Percentiles rank a stretch among this genome's conserved stretches.
Conservation (phyloP, 2,329 filamentous ascomycete genomes). For the Diaporthe sp. region DNA sequence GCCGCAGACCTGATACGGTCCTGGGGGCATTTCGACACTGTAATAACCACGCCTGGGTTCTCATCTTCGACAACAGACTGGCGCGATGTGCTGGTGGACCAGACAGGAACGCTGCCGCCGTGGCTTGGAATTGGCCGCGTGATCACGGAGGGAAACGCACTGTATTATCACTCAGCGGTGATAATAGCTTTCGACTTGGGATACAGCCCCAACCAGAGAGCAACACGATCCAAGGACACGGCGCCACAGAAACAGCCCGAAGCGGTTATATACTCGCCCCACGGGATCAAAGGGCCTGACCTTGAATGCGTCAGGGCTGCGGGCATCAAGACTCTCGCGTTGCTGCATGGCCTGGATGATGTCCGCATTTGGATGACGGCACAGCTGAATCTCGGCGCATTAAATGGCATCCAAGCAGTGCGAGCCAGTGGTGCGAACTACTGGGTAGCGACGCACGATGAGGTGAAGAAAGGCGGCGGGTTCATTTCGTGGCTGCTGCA, state of each 20-base stretch:
- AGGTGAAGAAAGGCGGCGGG: constrained; percentile 68
- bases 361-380: constrained; percentile 60
- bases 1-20: constrained; percentile 65
- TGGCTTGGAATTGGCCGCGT: constrained; percentile 73
- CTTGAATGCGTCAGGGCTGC: constrained; percentile 55
- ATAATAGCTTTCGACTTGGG: constrained; percentile 62
- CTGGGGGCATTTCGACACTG: constrained; percentile 69
- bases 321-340: constrained; percentile 62
- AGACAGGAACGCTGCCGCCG: constrained; percentile 55
- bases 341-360: constrained; percentile 74
- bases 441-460: constrained; percentile 75
- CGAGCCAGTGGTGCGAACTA: constrained; percentile 64
- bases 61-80: constrained; percentile 40
- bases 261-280: constrained; percentile 72
- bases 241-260: constrained; percentile 50
- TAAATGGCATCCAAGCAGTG: constrained; percentile 69
- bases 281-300: constrained; percentile 63
- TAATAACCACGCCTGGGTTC: constrained; percentile 62
- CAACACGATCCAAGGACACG: constrained; percentile 36
- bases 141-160: constrained; percentile 61
- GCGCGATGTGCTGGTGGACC: constrained; percentile 39
- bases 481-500: constrained; percentile 63
- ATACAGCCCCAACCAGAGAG: constrained; percentile 18
- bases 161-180: constrained; percentile 72
- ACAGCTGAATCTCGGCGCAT: constrained; percentile 72